A percentile compares a stretch with the other conserved stretches of the same genome.
Conservation (phyloP, 441 rosid species). For the Erodium moschatum region DNA sequence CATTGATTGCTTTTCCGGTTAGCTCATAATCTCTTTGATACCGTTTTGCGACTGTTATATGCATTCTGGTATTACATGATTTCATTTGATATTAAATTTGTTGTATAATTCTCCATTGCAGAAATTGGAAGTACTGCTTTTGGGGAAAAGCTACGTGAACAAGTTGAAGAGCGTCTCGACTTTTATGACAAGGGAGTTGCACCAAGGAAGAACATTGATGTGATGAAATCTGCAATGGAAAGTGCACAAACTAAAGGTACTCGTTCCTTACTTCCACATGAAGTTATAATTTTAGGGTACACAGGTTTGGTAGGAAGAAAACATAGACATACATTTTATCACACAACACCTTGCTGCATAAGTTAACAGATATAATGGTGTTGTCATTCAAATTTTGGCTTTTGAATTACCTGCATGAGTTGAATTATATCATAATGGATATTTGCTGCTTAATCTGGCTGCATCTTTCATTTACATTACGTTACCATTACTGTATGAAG, state of each 20-base stretch:
- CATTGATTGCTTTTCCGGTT: slow-evolving; percentile 94
- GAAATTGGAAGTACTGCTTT: slow-evolving; percentile 50
- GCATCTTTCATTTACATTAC: too few species aligned
- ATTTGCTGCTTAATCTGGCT: too few species aligned
- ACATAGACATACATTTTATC: neutral
- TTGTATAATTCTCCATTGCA: slow-evolving; percentile 21
- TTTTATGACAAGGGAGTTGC: slow-evolving; percentile 96
- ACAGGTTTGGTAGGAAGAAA: neutral
- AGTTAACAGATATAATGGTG: neutral
- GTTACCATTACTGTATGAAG: too few species aligned
- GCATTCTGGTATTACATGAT: neutral
- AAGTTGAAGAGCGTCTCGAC: slow-evolving; percentile 87
- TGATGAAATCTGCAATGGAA: slow-evolving; percentile 77
- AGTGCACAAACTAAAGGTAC: slow-evolving; percentile 47
- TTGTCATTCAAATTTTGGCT: neutral
- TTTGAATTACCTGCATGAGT: neutral
- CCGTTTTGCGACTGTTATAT: neutral
- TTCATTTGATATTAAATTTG: neutral
- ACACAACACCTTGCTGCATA: neutral
- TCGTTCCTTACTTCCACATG: neutral
- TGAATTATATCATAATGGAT: neutral
- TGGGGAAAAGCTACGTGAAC: slow-evolving; percentile 90
- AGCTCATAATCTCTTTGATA: neutral
- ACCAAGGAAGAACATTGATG: slow-evolving; percentile 91
- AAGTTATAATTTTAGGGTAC: neutral